Evolutionary conservation across 768 basidiomycete genomes (phyloP), one percentile per base, ranked within the genome.

Genomic region (Hirschioporus abietinus): DNA sequence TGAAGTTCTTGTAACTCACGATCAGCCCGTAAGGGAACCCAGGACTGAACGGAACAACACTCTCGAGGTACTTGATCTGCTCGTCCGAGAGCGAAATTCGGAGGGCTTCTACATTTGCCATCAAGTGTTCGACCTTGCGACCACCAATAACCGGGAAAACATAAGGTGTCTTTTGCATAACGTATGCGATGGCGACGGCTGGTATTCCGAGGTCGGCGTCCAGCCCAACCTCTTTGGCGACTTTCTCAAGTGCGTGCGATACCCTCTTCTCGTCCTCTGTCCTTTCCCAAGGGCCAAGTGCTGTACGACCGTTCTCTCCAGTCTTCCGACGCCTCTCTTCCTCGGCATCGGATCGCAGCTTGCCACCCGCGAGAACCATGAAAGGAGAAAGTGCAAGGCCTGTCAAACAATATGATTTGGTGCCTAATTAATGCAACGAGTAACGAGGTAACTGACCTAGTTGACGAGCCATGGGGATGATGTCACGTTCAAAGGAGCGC

Each of bases 101-200:
- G 8, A 87, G 72, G 1, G 84, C 84, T 69, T 85, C 79, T 23
- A 86, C 65, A 70, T 86, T 87, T 58, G 78, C 79, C 58, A 75
- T 61, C 23, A 87, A 72, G 42, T 87, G 82, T 71, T 84, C 83
- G 60, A 84, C 73, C 70, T 84, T 87, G 64, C 84, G 78, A 0
- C 83, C 81, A 3, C 84, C 84, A 27, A 85, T 72, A 66, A 85
- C 76, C 0, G 83, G 83, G 74, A 86, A 86, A 0, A 84, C 83
- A 63, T 78, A 84, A 0, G 81, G 80, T 6, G 81, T 76, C 72
- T 86, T 87, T 57, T 84, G 82, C 74, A 86, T 75, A 12, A 86
- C 74, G 66, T 84, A 86, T 17, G 83, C 83, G 66, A 87, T 82
- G 10, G 84, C 83, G 4, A 85, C 83, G 81, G 59, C 26, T 30